Evolutionary conservation across 768 basidiomycete species (phyloP).

Genomic region (Rhodotorula taiwanensis): DNA sequence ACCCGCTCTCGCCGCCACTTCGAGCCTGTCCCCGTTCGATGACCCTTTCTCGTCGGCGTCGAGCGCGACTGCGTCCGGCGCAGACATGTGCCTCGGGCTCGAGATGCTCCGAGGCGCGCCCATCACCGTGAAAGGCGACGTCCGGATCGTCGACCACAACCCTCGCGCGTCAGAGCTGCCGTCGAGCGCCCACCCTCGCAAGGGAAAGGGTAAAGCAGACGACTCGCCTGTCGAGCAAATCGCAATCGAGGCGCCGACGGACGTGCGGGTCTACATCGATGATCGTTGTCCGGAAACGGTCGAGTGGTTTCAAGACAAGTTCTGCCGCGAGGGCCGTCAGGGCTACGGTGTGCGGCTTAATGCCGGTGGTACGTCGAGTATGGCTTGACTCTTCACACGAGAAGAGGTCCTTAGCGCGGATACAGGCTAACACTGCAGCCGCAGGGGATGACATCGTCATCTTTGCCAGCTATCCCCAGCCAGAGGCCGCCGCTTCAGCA

Average conservation of each 20-base stretch:
- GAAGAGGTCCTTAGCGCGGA: too few relatives aligned
- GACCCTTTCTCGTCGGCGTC: constrained; percentile 33
- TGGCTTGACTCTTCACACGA: background rate
- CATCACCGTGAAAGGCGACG: background rate
- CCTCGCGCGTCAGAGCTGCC: background rate
- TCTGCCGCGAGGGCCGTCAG: constrained; percentile 18
- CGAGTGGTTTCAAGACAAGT: constrained; percentile 31
- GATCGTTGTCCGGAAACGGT: constrained; percentile 27
- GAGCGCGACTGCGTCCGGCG: background rate
- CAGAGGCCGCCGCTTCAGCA: background rate
- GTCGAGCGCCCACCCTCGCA: background rate
- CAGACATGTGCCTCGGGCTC: constrained; percentile 34
- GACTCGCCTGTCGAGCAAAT: background rate
- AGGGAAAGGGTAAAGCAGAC: background rate
- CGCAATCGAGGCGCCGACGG: constrained; percentile 33
- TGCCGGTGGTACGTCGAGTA: constrained; percentile 12
- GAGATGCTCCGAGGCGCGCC: constrained; percentile 30
- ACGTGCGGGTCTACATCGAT: constrained; percentile 31
- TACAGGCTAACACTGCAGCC: too few relatives aligned
- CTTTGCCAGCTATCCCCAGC: constrained; percentile 17
- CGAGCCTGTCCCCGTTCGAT: constrained; percentile 28
- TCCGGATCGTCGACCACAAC: background rate
- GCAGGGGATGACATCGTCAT: constrained; percentile 31
- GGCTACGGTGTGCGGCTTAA: constrained; percentile 18
- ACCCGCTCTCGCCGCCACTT: background rate